phyloP scores from a whole-genome alignment of 192 early-diverging fungal species.

The Kappamyces sp. region DNA sequence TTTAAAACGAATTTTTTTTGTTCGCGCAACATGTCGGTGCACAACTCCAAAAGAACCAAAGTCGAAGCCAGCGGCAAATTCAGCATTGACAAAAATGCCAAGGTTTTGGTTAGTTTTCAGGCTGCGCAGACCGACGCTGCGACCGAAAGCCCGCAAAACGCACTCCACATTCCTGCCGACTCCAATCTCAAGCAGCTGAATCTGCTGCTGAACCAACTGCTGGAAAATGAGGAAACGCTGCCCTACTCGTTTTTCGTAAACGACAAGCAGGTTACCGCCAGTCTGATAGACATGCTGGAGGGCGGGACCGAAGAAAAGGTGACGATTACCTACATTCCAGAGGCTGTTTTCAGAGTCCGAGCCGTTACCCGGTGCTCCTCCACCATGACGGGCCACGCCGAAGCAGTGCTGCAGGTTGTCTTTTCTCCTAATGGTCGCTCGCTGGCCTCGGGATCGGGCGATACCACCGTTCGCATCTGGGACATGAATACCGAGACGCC shows the following conservation, averaged over 20 bases:
- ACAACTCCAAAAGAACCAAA: too few species aligned
- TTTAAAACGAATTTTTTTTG: too few species aligned
- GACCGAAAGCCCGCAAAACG: too few species aligned
- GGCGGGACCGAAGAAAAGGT: constrained; percentile 80
- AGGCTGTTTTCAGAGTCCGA: constrained; percentile 91
- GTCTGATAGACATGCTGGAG: constrained; percentile 76
- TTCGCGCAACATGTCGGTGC: too few species aligned
- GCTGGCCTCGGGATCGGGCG: constrained; percentile 93
- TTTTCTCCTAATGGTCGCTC: constrained; percentile 87
- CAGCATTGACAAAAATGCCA: too few species aligned
- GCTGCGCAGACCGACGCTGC: too few species aligned
- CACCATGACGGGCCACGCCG: constrained; percentile 82
- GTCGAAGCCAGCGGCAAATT: too few species aligned
- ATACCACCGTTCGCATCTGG: constrained; percentile 94
- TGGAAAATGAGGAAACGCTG: constrained; percentile 80
- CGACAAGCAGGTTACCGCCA: constrained; percentile 71
- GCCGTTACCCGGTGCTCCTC: constrained; percentile 90
- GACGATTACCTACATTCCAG: constrained; percentile 86
- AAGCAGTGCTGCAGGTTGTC: constrained; percentile 81
- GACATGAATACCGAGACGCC: constrained; percentile 97
- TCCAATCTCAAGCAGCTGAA: constrained; percentile 78
- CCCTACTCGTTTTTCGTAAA: constrained; percentile 93
- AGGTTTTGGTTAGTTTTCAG: too few species aligned
- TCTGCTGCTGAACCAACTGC: constrained; percentile 83
- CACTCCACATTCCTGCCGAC: constrained; percentile 49